Conservation (phyloP, 2,329 filamentous ascomycete species). For the Diaporthe eres region DNA sequence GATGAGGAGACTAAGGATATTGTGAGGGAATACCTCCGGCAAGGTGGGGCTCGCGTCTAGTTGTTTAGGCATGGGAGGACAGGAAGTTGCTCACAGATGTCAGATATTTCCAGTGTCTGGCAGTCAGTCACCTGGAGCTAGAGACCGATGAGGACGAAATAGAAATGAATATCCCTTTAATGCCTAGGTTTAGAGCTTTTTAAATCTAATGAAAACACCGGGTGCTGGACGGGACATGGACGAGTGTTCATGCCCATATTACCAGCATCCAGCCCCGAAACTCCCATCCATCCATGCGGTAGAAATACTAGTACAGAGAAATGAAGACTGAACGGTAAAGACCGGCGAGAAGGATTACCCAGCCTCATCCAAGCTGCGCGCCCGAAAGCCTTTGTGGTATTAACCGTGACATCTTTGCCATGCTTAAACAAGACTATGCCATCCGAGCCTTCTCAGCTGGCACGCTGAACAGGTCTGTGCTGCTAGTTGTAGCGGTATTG, state of each 20-base stretch:
- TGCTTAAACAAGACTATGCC: background rate
- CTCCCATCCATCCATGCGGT: background rate
- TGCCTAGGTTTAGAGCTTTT: background rate
- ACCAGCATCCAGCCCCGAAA: background rate
- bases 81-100: background rate
- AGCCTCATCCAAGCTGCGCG: conserved; percentile 1
- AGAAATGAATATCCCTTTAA: background rate
- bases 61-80: background rate
- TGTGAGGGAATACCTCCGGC: background rate
- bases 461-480: background rate
- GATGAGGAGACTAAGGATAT: background rate
- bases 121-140: too few relatives aligned
- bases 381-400: background rate
- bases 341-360: conserved; percentile 1
- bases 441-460: background rate
- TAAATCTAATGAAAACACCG: background rate
- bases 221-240: background rate
- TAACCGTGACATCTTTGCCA: too few relatives aligned
- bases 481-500: background rate
- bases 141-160: background rate
- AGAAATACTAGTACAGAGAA: conserved; percentile 3
- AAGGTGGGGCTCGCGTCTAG: background rate
- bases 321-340: background rate
- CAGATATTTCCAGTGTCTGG: background rate
- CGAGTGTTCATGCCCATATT: background rate